Evolutionary conservation across 345 rosid genomes (phyloP).

Genomic region (Populus pruinosa): DNA sequence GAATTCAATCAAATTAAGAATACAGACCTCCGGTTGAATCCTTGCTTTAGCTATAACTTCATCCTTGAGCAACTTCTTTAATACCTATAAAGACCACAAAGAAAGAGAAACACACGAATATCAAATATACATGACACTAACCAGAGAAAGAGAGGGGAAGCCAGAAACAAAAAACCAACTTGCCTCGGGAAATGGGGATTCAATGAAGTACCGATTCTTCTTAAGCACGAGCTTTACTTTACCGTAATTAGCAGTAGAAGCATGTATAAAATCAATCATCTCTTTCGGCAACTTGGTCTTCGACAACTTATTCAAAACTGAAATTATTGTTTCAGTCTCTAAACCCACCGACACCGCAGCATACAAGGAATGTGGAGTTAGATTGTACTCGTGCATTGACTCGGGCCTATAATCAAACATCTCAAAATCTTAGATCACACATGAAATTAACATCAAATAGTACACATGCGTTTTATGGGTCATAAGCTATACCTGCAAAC

Average conservation of each 20-base stretch:
- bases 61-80: constrained; percentile 73
- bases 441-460: too few species aligned
- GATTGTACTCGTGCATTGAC: constrained; percentile 93
- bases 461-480: too few species aligned
- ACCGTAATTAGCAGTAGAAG: constrained; percentile 91
- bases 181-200: constrained; percentile 91
- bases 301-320: constrained; percentile 84
- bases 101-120: not conserved
- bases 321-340: constrained; percentile 80
- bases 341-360: constrained; percentile 97
- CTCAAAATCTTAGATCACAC: not conserved
- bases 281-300: constrained; percentile 91
- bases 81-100: constrained; percentile 46
- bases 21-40: constrained; percentile 63
- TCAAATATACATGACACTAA: not conserved
- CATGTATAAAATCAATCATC: constrained; percentile 79
- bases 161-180: constrained; percentile 23
- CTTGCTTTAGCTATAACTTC: constrained; percentile 67
- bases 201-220: constrained; percentile 84
- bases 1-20: not conserved
- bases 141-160: constrained; percentile 1
- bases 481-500: constrained; percentile 73
- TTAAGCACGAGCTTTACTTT: constrained; percentile 96
- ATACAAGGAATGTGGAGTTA: constrained; percentile 91
- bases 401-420: constrained; percentile 62